These are phyloP conservation scores for Candida rishiriensis DNA, from an alignment of 805 yeast species.

Conservation along the genomic window DNA sequence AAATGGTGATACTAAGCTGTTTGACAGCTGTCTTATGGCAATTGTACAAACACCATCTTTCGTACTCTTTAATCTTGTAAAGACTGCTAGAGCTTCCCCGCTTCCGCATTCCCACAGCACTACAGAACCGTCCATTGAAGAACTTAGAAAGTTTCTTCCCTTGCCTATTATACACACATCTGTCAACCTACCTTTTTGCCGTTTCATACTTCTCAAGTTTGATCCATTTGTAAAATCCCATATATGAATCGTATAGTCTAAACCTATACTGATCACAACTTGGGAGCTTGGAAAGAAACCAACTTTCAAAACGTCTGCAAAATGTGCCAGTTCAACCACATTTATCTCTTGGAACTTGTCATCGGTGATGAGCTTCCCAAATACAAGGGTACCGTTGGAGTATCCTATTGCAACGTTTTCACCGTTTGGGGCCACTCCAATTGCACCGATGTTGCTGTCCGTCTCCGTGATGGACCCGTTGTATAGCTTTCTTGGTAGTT, in stretches of 20 bases:
- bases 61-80: constrained; percentile 32
- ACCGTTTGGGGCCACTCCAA: constrained; percentile 8
- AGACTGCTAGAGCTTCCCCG: constrained; percentile 40
- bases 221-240: constrained; percentile 52
- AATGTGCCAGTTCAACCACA: constrained; percentile 41
- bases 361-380: constrained; percentile 5
- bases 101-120: constrained; percentile 68
- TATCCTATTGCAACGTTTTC: constrained; percentile 14
- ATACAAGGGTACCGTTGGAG: constrained; percentile 10
- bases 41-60: constrained; percentile 32
- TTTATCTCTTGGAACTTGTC: background rate
- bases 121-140: constrained; percentile 51
- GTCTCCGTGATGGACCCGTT: background rate
- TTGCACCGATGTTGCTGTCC: background rate
- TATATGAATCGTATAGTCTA: constrained; percentile 53
- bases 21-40: constrained; percentile 16
- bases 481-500: background rate
- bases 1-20: too few species aligned
- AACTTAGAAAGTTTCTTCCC: constrained; percentile 63
- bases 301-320: constrained; percentile 38
- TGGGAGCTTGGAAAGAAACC: constrained; percentile 60
- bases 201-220: constrained; percentile 45
- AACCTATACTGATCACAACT: constrained; percentile 55
- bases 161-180: constrained; percentile 50
- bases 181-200: constrained; percentile 46